Percentiles rank a stretch among this genome's conserved stretches.
These are phyloP conservation scores for Phytophthora chlamydospora DNA, from an alignment of 352 stramenopile species.

Conservation along the genomic window DNA sequence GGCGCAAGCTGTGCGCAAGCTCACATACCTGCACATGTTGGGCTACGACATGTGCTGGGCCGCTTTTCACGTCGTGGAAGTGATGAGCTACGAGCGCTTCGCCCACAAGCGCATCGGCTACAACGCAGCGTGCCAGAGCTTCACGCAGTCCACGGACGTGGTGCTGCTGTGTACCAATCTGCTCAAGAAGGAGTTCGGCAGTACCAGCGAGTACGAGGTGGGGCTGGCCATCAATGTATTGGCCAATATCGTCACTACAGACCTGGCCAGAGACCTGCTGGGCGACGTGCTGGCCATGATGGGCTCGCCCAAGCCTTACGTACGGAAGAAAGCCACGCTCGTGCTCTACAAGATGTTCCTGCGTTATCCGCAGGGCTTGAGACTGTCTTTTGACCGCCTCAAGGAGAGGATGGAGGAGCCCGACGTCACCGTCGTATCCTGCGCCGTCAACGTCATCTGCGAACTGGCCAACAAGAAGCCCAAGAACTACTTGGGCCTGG, in stretches of 20 bases:
- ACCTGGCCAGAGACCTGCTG: conserved; percentile 95
- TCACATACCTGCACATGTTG: conserved; percentile 98
- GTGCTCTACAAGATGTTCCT: conserved; percentile 99
- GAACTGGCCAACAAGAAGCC: conserved; percentile 99
- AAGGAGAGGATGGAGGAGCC: conserved; percentile 96
- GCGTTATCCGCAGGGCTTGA: conserved; percentile 97
- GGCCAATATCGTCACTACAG: conserved; percentile 98
- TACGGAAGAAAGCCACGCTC: conserved; percentile 98
- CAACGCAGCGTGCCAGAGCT: conserved; percentile 95
- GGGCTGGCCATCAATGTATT: conserved; percentile 98
- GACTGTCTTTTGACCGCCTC: conserved; percentile 98
- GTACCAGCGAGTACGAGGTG: conserved; percentile 95
- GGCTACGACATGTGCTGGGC: conserved; percentile 99
- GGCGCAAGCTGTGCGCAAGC: conserved; percentile 96
- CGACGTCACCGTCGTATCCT: conserved; percentile 96
- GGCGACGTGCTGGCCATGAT: conserved; percentile 93
- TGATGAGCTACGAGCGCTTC: conserved; percentile 97
- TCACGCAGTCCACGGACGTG: conserved; percentile 97
- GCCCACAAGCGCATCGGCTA: conserved; percentile 97
- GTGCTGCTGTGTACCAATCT: conserved; percentile 99
- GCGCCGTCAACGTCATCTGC: conserved; percentile 99
- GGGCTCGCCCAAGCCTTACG: conserved; percentile 94
- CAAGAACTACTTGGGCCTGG: conserved; percentile 98
- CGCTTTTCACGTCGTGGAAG: conserved; percentile 97
- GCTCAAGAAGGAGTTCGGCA: conserved; percentile 97